Evolutionary conservation across 1,284 basidiomycete genomes (phyloP).

Genomic region (Papiliotrema nemorosa): DNA sequence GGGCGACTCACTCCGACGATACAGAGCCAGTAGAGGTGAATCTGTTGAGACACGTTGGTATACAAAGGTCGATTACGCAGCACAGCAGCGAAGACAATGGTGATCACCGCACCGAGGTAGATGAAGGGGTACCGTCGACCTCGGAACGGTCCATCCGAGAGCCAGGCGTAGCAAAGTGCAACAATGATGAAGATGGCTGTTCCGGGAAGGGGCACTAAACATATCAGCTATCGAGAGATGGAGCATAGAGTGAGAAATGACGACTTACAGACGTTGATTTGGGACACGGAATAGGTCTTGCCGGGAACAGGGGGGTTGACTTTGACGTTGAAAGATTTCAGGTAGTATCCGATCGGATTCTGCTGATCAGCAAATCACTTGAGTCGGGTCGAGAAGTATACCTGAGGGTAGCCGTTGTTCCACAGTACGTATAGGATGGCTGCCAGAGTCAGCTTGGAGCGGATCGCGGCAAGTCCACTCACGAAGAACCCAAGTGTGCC

Average conservation of each 20-base stretch:
- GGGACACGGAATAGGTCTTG: constrained; percentile 19
- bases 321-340: constrained; percentile 39
- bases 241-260: background rate
- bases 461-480: constrained; percentile 1
- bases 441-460: constrained; percentile 6
- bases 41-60: constrained; percentile 22
- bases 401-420: constrained; percentile 27
- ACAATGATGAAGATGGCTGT: constrained; percentile 32
- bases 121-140: constrained; percentile 38
- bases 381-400: background rate
- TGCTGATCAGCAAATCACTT: constrained; percentile 1
- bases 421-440: constrained; percentile 33
- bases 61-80: constrained; percentile 32
- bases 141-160: constrained; percentile 30
- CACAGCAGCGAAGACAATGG: constrained; percentile 21
- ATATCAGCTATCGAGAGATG: background rate
- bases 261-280: constrained; percentile 32
- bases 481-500: constrained; percentile 42
- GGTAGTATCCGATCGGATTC: constrained; percentile 35
- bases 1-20: constrained; percentile 6
- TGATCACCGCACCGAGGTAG: constrained; percentile 28
- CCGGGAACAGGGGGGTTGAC: constrained; percentile 32
- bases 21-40: constrained; percentile 30
- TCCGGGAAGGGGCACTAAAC: constrained; percentile 23
- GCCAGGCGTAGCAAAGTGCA: constrained; percentile 30